Evolutionary conservation across 305 asterid genomes (phyloP).

Genomic region (Solanum hybrid): DNA sequence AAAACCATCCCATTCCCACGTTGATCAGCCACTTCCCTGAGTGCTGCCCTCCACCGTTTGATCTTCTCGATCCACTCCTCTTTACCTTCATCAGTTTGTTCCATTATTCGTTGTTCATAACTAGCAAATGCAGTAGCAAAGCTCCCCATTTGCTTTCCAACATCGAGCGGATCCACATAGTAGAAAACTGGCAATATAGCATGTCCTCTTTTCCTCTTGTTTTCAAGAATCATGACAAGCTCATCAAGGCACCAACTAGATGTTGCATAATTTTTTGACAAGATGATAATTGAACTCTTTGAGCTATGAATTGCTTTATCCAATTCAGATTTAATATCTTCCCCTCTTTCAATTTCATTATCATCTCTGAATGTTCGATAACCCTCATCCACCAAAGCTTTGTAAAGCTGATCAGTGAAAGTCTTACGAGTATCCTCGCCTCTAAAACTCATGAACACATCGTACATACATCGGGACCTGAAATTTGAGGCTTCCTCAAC

Average conservation of each 20-base stretch:
- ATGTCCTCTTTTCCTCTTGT: not conserved
- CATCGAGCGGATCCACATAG: not conserved
- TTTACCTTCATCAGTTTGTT: not conserved
- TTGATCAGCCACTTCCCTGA: constrained; percentile 8
- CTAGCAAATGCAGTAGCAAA: not conserved
- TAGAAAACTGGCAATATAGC: constrained; percentile 13
- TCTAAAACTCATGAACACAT: not conserved
- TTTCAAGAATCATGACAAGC: constrained; percentile 7
- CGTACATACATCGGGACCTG: not conserved
- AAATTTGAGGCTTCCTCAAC: not conserved
- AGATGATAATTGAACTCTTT: constrained; percentile 6
- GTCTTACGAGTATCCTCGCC: not conserved
- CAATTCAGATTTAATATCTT: not conserved
- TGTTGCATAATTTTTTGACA: constrained; percentile 9
- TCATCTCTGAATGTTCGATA: constrained; percentile 5
- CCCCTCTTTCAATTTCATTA: constrained; percentile 6
- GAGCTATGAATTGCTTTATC: constrained; percentile 2
- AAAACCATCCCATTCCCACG: constrained; percentile 1
- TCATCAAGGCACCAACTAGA: constrained; percentile 19
- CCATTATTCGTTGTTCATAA: not conserved
- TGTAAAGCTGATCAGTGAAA: not conserved
- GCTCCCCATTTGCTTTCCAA: constrained; percentile 10
- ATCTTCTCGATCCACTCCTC: not conserved
- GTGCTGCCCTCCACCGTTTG: constrained; percentile 4
- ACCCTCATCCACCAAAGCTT: constrained; percentile 9